Base-by-base conservation (phyloP, 495 filamentous ascomycete species). In the Lophium mytilinum region DNA sequence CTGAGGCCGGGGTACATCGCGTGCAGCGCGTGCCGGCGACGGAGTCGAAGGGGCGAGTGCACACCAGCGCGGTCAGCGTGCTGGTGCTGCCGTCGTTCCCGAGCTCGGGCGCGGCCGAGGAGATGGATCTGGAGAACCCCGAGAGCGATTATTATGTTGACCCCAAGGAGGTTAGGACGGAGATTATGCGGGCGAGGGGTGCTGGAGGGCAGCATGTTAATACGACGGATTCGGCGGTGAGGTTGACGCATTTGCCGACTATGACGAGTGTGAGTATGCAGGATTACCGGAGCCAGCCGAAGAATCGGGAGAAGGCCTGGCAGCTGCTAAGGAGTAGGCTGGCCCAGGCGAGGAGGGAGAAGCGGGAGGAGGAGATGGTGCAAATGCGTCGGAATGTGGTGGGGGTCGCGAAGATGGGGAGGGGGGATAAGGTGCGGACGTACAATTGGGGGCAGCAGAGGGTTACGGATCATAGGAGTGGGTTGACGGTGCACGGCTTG, bases 201-300 rank as follows among this genome's bases (percentile, higher is more conserved):
- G 90, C 93, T 1, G 93, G 93, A 15, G 93, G 93, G 6, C 93
- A 98, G 73, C 94, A 97, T 69, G 93, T 98, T 67, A 98, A 98
- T 71, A 96, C 88, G 60, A 98, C 93, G 1, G 94, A 97, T 71
- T 95, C 90, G 36, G 93, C 93, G 15, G 88, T 98, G 58, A 85
- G 93, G 15, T 76, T 98, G 53, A 96, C 90, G 10, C 94, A 98
- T 78, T 77, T 89, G 11, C 94, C 93, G 9, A 96, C 91, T 0
- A 83, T 82, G 37, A 89, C 82, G 8, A 80, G 87, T 24, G 91
- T 96, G 10, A 84, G 83, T 42, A 95, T 96, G 75, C 93, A 98
- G 67, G 93, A 97, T 67, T 84, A 81, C 36, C 79, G 93, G 57
- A 94, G 88, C n/a, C 93, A 98, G 72, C 83, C 86, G 35, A 79